These are phyloP conservation scores for Sporothrix phasma DNA, from an alignment of 2,329 filamentous ascomycete genomes.

Conservation along the genomic window DNA sequence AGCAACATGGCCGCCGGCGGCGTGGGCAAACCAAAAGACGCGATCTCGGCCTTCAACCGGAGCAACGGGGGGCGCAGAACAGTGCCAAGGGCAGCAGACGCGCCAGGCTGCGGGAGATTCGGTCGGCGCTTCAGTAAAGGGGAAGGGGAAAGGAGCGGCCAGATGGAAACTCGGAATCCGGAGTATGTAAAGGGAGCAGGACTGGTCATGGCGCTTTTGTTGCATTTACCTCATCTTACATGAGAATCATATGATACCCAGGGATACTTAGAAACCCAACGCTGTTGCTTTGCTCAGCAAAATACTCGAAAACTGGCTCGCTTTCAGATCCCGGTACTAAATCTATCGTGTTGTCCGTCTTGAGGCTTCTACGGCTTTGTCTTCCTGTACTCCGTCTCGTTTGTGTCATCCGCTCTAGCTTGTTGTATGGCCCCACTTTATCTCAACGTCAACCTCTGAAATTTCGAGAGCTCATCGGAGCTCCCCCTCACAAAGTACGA, in stretches of 20 bases:
- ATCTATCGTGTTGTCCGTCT: no score
- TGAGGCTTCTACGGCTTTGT: no score
- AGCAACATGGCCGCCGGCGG: conserved; percentile 42
- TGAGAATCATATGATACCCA: conserved; percentile 5
- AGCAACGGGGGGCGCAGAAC: neutral
- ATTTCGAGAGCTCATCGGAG: neutral
- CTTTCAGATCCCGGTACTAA: no score
- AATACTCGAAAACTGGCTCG: no score
- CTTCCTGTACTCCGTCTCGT: no score
- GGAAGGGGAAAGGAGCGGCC: neutral
- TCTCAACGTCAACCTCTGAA: neutral
- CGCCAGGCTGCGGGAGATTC: conserved; percentile 15
- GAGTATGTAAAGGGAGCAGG: neutral
- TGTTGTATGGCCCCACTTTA: conserved; percentile 8
- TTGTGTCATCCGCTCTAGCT: neutral
- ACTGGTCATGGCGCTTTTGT: neutral
- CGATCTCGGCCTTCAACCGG: conserved; percentile 14
- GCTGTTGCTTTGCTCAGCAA: no score
- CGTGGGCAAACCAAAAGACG: conserved; percentile 24
- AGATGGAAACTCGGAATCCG: no score
- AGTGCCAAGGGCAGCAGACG: conserved; percentile 14
- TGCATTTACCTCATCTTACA: neutral
- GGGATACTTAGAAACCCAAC: neutral
- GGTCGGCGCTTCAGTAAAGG: neutral
- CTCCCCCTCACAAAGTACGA: no score